Base-by-base conservation (phyloP, 345 rosid genomes). In the Clausena lansium region DNA sequence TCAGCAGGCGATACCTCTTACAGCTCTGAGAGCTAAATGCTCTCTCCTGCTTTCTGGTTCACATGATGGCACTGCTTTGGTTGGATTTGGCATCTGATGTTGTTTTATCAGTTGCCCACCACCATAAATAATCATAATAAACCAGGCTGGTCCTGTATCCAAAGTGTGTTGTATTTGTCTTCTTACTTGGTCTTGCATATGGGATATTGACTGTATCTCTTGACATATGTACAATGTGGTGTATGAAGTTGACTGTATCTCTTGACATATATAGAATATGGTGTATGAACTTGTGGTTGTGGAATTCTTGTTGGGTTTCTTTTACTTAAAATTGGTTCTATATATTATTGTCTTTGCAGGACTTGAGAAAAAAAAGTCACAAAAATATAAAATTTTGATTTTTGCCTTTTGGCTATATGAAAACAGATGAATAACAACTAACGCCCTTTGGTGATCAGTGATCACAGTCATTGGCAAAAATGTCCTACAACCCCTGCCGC, bases 21-120 rank as follows among this genome's bases (percentile, higher is more conserved):
- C 81, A 89, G 91, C 84, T 89, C 94, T 52, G 91, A 87, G 67
- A 80, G 83, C 77, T 92, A 32, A 80, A 45, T 62, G 77, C 27
- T 41, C 50, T 41, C 4, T 60, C 30, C 30, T 32, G 9, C 24
- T 39, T 28, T 25, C 27, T 64, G 27, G 50, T 50, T 52, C 47
- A 35, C 59, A 8, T 20, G 54, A 52, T 25, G 32, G 22, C 25
- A 50, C 71, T 36, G 32, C 28, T 10, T 22, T 11, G 2, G 71
- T 66, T n/a, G 39, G 55, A 33, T 54, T 35, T 13, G 63, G 71
- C 35, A 15, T 33, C 11, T 76, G 52, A 20, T 20, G 19, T 2
- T 74, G 27, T n/a, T 73, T 32, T 74, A n/a, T 74, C 38, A 27
- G 28, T 74, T 73, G 54, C 9, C 20, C 15, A 3, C 25, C 39